Evolutionary conservation across 306 rosid genomes (phyloP), one percentile per base, ranked within the genome.

Genomic region (Carpinus fangiana): DNA sequence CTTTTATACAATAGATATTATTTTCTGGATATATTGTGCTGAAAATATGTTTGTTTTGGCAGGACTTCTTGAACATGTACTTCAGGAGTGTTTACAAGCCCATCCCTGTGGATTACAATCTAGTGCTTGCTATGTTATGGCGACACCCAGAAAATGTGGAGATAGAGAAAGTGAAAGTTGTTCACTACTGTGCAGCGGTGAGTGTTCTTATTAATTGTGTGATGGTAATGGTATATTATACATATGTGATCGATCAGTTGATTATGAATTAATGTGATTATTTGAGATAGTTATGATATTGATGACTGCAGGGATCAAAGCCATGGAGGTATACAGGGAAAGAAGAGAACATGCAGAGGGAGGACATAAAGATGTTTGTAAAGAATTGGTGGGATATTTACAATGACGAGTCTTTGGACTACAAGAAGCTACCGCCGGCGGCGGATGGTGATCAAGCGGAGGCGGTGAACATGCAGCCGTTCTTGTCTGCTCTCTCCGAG

Each of bases 241-340:
- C 1, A 23, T 23, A 23, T 23, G 26, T 23, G 26, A 23, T 23
- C 26, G 26, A 23, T 23, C 26, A 23, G 26, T 31, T 31, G 34
- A 31, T 31, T 31, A 31, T 31, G 43, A 38, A 4, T 38, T 38
- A 4, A 4, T 21, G 7, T 20, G 28, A 54, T 51, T 16, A n/a
- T 21, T 14, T 47, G 17, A 20, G 4, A 28, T 14, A 36, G 4
- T 8, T 21, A 36, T 31, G 34, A 31, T 31, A 34, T 34, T 34
- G 6, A 38, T 38, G 43, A 3, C 5, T 41, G 45, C 46, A 90
- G 97, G 98, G 98, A 3, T 93, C 98, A 0, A 93, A 93, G 88
- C 98, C 98, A 1, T 93, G 98, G 96, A 89, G 96, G 82, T 93
- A 89, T 34, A 90, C 94, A 0, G 94, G 96, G 57, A 85, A 84